A percentile compares a stretch with the other conserved stretches of the same genome.
Evolutionary conservation across 352 stramenopile species (phyloP).

Genomic region (Blastocystis sp.): DNA sequence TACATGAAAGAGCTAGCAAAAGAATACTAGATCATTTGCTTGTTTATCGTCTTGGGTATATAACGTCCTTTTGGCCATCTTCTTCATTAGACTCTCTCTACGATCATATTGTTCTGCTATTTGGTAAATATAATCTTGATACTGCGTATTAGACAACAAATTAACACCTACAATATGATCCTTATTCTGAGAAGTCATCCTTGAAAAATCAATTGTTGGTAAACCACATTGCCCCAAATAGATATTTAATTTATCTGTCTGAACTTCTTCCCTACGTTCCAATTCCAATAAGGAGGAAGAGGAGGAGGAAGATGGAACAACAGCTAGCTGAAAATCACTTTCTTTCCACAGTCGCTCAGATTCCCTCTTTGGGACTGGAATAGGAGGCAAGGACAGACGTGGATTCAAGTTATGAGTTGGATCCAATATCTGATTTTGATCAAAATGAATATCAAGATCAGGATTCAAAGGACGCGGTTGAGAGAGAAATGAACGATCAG

Average conservation of each 20-base stretch:
- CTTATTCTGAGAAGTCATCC: not conserved
- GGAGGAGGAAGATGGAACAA: slow-evolving; percentile 8
- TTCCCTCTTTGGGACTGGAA: not conserved
- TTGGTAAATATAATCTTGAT: slow-evolving; percentile 35
- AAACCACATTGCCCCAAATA: slow-evolving; percentile 13
- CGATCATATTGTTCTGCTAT: not conserved
- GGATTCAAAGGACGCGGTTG: slow-evolving; percentile 49
- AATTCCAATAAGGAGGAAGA: not conserved
- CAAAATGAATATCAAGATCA: slow-evolving; percentile 46
- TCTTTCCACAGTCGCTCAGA: not conserved
- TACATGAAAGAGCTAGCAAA: not conserved
- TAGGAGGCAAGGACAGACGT: not conserved
- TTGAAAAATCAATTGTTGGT: not conserved
- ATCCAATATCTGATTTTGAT: not conserved
- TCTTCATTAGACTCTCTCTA: not conserved
- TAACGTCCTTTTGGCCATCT: not conserved
- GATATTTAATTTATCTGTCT: not conserved
- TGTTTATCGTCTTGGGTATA: not conserved
- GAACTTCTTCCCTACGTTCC: not conserved
- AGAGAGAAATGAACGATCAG: not conserved
- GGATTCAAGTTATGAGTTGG: not conserved
- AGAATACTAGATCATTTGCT: slow-evolving; percentile 23
- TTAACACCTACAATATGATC: not conserved
- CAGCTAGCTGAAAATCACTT: slow-evolving; percentile 12
- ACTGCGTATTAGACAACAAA: not conserved